Conservation (phyloP, 2,329 filamentous ascomycete species). For the Epichloe typhina region DNA sequence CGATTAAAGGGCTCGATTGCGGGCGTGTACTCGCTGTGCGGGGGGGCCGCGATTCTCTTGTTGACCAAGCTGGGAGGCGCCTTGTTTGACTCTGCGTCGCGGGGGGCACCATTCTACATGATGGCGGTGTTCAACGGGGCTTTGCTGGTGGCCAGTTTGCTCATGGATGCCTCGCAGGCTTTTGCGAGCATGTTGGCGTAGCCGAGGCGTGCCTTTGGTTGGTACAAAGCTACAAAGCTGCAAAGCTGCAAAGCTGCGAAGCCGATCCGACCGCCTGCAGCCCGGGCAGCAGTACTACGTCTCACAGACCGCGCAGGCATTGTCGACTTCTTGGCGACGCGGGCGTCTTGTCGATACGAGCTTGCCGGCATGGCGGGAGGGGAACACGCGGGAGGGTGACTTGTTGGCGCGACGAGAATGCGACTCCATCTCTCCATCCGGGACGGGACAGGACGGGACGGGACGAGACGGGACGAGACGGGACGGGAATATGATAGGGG, state of each 20-base stretch:
- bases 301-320: background rate
- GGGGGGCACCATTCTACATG: slow-evolving; percentile 81
- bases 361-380: background rate
- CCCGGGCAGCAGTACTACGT: too few relatives aligned
- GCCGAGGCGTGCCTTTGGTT: background rate
- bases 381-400: background rate
- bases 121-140: slow-evolving; percentile 80
- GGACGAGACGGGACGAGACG: too few relatives aligned
- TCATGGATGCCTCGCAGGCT: slow-evolving; percentile 33
- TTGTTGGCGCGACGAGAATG: background rate
- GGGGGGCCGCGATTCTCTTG: slow-evolving; percentile 77
- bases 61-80: slow-evolving; percentile 84
- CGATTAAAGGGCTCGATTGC: slow-evolving; percentile 85
- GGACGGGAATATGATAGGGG: too few relatives aligned
- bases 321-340: background rate
- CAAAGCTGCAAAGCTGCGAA: too few relatives aligned
- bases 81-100: slow-evolving; percentile 64
- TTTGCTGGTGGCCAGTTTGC: slow-evolving; percentile 45
- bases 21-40: slow-evolving; percentile 83
- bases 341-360: background rate
- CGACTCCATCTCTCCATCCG: too few relatives aligned
- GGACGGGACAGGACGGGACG: slow-evolving; percentile 17
- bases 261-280: too few relatives aligned
- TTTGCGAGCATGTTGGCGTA: slow-evolving; percentile 16
- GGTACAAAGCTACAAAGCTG: too few relatives aligned